Evolutionary conservation across 257 asterid genomes (phyloP), one percentile per base, ranked within the genome.

Genomic region (Fraxinus pennsylvanica): DNA sequence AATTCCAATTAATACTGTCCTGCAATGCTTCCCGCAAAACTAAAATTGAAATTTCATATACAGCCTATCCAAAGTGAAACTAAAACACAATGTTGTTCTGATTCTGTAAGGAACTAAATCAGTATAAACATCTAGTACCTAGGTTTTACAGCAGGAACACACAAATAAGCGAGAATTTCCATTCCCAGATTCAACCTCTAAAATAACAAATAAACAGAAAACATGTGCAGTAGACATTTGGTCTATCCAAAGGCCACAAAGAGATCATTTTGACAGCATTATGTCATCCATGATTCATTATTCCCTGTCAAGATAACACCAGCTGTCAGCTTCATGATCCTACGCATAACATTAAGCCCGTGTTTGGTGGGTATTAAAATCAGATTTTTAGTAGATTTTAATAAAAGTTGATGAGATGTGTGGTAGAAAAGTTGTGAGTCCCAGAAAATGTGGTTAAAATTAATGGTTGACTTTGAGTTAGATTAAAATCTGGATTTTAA

Each of bases 101-200:
- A 74, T 79, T 83, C 75, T 83, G 84, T 74, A 29, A 83, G 83
- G 86, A 88, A 81, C 93, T 86, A 89, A 83, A 80, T 77, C 78
- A 75, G 81, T 90, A 88, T 87, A 27, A 82, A 88, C 89, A 90
- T 65, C 90, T 86, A 89, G 87, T 27, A 25, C 79, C 96, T 86
- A 89, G 75, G 76, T 88, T 85, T 81, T 88, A 87, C 90, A 82
- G 76, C 86, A 81, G 78, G 74, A 81, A 81, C 87, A 81, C 87
- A 78, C 73, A 78, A 68, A 80, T 80, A 80, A 80, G 78, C 47
- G 81, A 83, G 74, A 79, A 76, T 72, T 87, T 84, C 71, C 81
- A 71, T 57, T 68, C 89, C 74, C 84, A 79, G 73, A 78, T 81
- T 68, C 35, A 33, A 59, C 81, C 75, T 79, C 89, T 81, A 74